phyloP scores from a whole-genome alignment of 371 early-diverging fungal species.

The Mucor lusitanicus region DNA sequence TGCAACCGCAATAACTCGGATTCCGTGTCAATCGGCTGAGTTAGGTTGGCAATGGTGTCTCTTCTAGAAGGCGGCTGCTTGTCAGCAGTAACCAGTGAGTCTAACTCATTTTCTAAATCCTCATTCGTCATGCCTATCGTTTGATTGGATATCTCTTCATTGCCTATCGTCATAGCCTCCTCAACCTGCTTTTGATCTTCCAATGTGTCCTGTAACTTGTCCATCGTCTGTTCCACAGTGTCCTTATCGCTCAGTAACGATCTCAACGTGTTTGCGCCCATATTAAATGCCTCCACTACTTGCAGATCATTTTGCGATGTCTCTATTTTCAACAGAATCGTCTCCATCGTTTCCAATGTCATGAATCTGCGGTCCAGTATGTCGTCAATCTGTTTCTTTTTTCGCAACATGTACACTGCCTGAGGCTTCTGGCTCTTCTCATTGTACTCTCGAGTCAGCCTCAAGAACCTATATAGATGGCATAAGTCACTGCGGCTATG shows the following conservation, averaged over 20 bases:
- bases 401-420: conserved; percentile 49
- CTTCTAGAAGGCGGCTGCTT: background rate
- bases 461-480: conserved; percentile 9
- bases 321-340: conserved; percentile 53
- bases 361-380: conserved; percentile 44
- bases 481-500: background rate
- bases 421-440: conserved; percentile 28
- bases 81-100: background rate
- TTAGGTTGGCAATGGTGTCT: background rate
- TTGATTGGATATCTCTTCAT: conserved; percentile 1
- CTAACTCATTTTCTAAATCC: conserved; percentile 13
- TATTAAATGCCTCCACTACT: conserved; percentile 51
- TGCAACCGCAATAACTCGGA: conserved; percentile 16
- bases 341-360: conserved; percentile 58
- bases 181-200: conserved; percentile 57
- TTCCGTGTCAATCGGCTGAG: conserved; percentile 17
- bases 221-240: conserved; percentile 47
- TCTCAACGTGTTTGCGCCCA: conserved; percentile 51
- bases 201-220: conserved; percentile 48
- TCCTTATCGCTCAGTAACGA: conserved; percentile 32
- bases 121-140: background rate
- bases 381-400: conserved; percentile 39
- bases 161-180: conserved; percentile 32
- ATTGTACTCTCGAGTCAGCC: conserved; percentile 24
- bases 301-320: conserved; percentile 56